These are phyloP conservation scores for Sambucus nigra DNA, from an alignment of 129 eudicot genomes.

Conservation along the genomic window DNA sequence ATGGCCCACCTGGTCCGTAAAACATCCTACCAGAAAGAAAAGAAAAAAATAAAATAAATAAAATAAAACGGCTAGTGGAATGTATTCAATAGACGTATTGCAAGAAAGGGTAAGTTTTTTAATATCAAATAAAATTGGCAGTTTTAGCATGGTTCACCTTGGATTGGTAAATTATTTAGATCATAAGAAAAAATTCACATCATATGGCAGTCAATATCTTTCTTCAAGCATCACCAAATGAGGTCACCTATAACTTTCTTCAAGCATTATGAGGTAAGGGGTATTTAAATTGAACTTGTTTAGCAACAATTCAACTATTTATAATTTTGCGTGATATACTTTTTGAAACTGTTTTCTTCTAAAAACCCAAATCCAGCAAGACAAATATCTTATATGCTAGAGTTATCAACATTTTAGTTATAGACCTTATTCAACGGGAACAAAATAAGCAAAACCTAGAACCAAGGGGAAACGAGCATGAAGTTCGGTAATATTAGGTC, in stretches of 20 bases:
- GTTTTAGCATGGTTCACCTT: too few species aligned
- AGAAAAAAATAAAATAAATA: neutral
- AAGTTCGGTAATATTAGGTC: too few species aligned
- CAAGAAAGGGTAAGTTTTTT: neutral
- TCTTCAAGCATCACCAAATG: neutral
- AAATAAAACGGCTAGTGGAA: too few species aligned
- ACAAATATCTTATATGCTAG: too few species aligned
- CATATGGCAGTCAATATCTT: too few species aligned
- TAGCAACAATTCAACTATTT: too few species aligned
- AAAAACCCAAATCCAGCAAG: neutral
- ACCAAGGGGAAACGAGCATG: too few species aligned
- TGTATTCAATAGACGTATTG: neutral
- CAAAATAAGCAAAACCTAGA: too few species aligned
- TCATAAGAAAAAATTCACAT: too few species aligned
- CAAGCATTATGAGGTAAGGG: neutral
- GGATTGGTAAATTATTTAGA: too few species aligned
- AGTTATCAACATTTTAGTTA: neutral
- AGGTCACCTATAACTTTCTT: neutral
- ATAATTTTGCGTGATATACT: neutral
- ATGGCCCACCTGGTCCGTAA: slow-evolving; percentile 95
- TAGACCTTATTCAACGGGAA: neutral
- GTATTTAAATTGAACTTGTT: neutral
- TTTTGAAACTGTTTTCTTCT: neutral
- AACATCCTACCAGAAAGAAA: slow-evolving; percentile 46
- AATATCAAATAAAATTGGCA: too few species aligned